Base-by-base conservation (phyloP, 2,329 filamentous ascomycete species). In the Trichoderma hamatum region DNA sequence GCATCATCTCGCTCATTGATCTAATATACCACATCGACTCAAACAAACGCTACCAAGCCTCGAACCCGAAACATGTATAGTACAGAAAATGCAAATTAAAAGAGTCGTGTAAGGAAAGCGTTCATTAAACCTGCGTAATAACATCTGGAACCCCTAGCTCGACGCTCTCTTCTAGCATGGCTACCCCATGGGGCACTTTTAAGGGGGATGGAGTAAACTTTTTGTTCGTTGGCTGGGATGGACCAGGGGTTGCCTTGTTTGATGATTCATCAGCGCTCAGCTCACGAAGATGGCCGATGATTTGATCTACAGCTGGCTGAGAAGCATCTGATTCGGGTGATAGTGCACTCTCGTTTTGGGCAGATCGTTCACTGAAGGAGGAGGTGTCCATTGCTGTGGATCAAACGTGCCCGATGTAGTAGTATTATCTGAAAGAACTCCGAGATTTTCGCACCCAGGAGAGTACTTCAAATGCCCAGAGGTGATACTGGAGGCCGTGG, bases 101-200 rank as follows among this genome's bases (percentile, higher is more conserved):
- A 43, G 21, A 39, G 24, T 11, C 10, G 6, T 10, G 16, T 1
- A 7, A 59, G 16, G 10, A 49, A 2, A 14, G 14, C 6, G 26
- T n/a, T 6, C 2, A 46, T 67, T 39, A 67, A 21, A 60, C 34
- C 61, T 68, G 58, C 19, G 59, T 82, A 49, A 84, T 74, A 24
- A 84, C 71, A 73, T 86, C 84, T 3, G 83, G 78, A 34, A 81
- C 74, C 21, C 83, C 82, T 36, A 81, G 77, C 70, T 83, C 82
- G 19, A 87, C 82, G 54, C 83, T 84, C 74, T 88, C 86, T 73
- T 89, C 86, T 3, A 84, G 83, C 30, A 89, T 75, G 1, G 86
- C 86, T 5, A 89, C 79, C 2, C 86, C 87, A 19, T 83, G 81
- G 4, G 81, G 78, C 1, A 88, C 83, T 34, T 84, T 81, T 2